These are phyloP conservation scores for Xylariales sp. DNA, from an alignment of 2,329 filamentous ascomycete genomes.

Conservation along the genomic window DNA sequence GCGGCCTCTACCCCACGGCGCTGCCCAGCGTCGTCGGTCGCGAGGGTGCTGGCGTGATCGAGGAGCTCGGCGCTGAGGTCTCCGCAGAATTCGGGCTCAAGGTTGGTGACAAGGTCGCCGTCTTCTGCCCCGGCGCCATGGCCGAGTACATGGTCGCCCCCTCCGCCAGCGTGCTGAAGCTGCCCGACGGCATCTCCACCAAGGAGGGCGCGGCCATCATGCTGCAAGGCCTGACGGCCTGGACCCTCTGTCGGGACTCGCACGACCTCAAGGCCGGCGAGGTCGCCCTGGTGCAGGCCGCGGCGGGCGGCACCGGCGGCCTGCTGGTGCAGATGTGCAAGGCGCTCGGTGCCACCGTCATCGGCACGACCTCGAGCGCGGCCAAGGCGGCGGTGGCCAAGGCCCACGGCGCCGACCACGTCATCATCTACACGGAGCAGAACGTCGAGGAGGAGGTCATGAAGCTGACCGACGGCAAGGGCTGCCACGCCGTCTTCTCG, in stretches of 20 bases:
- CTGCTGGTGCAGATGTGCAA: constrained; percentile 72
- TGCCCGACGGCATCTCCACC: constrained; percentile 59
- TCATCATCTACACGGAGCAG: constrained; percentile 59
- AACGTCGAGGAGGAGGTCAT: constrained; percentile 54
- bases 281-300: constrained; percentile 80
- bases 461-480: constrained; percentile 67
- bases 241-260: constrained; percentile 74
- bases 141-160: constrained; percentile 52
- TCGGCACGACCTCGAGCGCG: constrained; percentile 70
- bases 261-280: constrained; percentile 72
- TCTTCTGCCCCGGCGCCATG: constrained; percentile 52
- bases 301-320: constrained; percentile 76
- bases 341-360: constrained; percentile 68
- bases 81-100: constrained; percentile 56
- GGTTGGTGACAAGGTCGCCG: constrained; percentile 68
- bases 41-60: constrained; percentile 71
- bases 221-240: constrained; percentile 79
- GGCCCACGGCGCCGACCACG: constrained; percentile 65
- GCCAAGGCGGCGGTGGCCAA: constrained; percentile 70
- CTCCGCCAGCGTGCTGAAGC: constrained; percentile 49
- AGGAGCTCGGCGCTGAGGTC: constrained; percentile 44
- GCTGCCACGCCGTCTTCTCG: constrained; percentile 77
- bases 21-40: constrained; percentile 74
- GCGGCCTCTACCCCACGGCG: constrained; percentile 70
- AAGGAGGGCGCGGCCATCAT: constrained; percentile 64